phyloP scores from a whole-genome alignment of 768 basidiomycete species.

The Mycena latifolia region DNA sequence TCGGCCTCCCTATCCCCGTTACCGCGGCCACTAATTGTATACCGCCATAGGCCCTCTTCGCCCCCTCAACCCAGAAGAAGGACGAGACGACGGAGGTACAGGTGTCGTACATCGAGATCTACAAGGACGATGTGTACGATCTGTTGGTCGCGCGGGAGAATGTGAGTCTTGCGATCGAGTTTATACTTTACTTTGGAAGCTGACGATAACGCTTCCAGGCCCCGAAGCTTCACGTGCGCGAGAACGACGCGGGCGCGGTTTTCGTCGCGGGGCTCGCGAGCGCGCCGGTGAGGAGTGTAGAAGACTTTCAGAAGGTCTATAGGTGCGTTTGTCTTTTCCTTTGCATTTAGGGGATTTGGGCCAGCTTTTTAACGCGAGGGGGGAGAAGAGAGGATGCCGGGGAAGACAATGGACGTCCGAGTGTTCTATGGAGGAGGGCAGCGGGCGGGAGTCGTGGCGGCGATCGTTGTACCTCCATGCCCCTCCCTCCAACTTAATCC shows the following conservation, averaged over 20 bases:
- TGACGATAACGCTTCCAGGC: slow-evolving; percentile 45
- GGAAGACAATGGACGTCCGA: too few relatives aligned
- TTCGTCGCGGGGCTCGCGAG: slow-evolving; percentile 67
- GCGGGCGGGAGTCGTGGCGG: too few relatives aligned
- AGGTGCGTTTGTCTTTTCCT: slow-evolving; percentile 42
- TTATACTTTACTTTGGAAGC: too few relatives aligned
- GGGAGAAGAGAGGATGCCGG: too few relatives aligned
- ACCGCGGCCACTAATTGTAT: too few relatives aligned
- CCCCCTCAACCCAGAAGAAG: slow-evolving; percentile 40
- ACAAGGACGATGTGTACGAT: slow-evolving; percentile 93
- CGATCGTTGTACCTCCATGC: too few relatives aligned
- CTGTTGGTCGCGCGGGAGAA: slow-evolving; percentile 80
- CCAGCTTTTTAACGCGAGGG: too few relatives aligned
- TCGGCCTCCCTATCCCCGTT: too few relatives aligned
- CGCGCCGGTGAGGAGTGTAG: slow-evolving; percentile 52
- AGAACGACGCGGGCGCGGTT: slow-evolving; percentile 65
- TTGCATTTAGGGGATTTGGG: too few relatives aligned
- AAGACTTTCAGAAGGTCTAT: slow-evolving; percentile 62
- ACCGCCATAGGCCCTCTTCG: slow-evolving; percentile 69
- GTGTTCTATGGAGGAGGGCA: too few relatives aligned
- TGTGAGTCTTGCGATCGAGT: slow-evolving; percentile 55
- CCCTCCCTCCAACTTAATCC: too few relatives aligned
- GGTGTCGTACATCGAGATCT: slow-evolving; percentile 90
- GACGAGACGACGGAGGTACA: slow-evolving; percentile 42
- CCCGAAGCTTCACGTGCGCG: slow-evolving; percentile 65